Conservation (phyloP, 2,329 filamentous ascomycete species). For the Cercospora sesami region DNA sequence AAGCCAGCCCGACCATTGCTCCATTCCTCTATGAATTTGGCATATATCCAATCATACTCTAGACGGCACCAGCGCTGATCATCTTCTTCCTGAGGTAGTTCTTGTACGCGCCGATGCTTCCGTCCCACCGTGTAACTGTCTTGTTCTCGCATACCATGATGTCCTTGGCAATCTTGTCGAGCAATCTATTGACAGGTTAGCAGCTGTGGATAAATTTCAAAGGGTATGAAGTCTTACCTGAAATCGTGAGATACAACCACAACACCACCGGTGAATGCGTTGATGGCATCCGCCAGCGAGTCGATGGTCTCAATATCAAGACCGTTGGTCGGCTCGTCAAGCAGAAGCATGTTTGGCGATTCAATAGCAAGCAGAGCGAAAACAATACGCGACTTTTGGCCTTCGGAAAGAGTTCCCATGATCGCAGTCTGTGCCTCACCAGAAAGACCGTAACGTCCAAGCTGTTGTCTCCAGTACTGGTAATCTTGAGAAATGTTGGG, state of each 20-base stretch:
- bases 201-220: neutral
- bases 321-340: slow-evolving; percentile 99
- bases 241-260: slow-evolving; percentile 99
- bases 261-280: slow-evolving; percentile 92
- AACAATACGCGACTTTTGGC: slow-evolving; percentile 96
- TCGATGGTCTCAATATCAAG: slow-evolving; percentile 98
- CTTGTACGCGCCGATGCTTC: slow-evolving; percentile 93
- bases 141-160: slow-evolving; percentile 99
- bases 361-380: slow-evolving; percentile 96
- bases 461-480: slow-evolving; percentile 98
- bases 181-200: slow-evolving; percentile 64
- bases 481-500: slow-evolving; percentile 86
- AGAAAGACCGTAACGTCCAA: slow-evolving; percentile 88
- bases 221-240: slow-evolving; percentile 64
- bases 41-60: slow-evolving; percentile 11
- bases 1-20: neutral
- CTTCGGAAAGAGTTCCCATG: slow-evolving; percentile 97
- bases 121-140: slow-evolving; percentile 86
- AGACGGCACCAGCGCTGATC: slow-evolving; percentile 78
- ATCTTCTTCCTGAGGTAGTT: slow-evolving; percentile 99
- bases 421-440: slow-evolving; percentile 94
- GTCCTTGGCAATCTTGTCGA: slow-evolving; percentile 99
- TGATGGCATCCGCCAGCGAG: slow-evolving; percentile 95
- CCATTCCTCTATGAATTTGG: slow-evolving; percentile 5
- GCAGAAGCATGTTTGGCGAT: slow-evolving; percentile 91